phyloP scores from a whole-genome alignment of 257 asterid species.

The Primulina eburnea region DNA sequence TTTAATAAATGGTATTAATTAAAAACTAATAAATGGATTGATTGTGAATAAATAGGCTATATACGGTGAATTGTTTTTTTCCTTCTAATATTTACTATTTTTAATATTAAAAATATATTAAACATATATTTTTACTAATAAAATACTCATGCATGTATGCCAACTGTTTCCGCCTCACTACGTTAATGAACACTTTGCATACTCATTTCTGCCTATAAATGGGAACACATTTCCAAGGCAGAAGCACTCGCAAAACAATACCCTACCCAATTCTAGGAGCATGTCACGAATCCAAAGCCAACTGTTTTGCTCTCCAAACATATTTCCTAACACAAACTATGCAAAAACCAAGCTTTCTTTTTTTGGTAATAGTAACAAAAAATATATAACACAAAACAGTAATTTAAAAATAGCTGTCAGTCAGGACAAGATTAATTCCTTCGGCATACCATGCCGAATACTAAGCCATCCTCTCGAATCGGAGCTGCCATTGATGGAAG shows the following conservation, averaged over 20 bases:
- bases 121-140: no score
- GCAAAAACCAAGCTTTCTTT: neutral
- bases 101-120: no score
- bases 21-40: neutral
- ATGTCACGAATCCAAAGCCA: slow-evolving; percentile 10
- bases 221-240: neutral
- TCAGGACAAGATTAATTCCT: neutral
- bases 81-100: no score
- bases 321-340: neutral
- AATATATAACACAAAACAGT: neutral
- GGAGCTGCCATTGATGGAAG: neutral
- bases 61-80: neutral
- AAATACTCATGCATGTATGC: no score
- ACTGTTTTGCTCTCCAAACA: neutral
- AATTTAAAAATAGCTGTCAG: neutral
- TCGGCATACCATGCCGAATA: neutral
- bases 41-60: neutral
- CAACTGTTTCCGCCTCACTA: no score
- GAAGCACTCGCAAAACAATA: neutral
- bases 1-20: neutral
- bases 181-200: no score
- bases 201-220: neutral
- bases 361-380: slow-evolving; percentile 4
- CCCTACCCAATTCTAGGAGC: neutral
- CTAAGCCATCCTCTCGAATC: slow-evolving; percentile 22